Conservation (phyloP, 495 filamentous ascomycete genomes). For the Aspergillus wentii region DNA sequence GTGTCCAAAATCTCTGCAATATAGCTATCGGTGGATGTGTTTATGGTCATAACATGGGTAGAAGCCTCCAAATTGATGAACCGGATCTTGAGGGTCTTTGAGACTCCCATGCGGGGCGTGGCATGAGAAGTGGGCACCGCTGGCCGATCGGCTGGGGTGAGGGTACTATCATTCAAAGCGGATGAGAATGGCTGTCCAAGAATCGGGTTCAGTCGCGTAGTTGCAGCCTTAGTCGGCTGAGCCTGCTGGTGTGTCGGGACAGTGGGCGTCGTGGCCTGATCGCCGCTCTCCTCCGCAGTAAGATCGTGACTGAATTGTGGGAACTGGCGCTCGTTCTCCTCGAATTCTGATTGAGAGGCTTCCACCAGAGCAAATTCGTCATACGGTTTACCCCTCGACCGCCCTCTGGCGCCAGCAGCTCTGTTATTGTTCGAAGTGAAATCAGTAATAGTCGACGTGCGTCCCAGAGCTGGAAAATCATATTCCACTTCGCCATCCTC, state of each 20-base stretch:
- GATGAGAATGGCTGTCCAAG: constrained; percentile 46
- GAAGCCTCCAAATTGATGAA: constrained; percentile 68
- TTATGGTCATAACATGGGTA: constrained; percentile 60
- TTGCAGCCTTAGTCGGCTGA: constrained; percentile 21
- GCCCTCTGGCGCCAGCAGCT: constrained; percentile 53
- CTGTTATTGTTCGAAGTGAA: constrained; percentile 90
- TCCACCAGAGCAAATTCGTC: constrained; percentile 91
- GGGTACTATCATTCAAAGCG: constrained; percentile 49
- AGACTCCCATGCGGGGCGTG: constrained; percentile 66
- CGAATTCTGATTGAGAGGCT: constrained; percentile 70
- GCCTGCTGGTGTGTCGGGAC: constrained; percentile 33
- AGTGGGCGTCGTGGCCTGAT: constrained; percentile 35
- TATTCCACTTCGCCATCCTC: constrained; percentile 94
- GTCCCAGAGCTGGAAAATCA: constrained; percentile 83
- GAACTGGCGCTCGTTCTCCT: constrained; percentile 70
- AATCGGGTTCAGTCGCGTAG: constrained; percentile 52
- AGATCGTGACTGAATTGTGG: constrained; percentile 63
- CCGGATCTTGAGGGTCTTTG: constrained; percentile 81
- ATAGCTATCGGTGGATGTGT: constrained; percentile 89
- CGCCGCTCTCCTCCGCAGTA: constrained; percentile 34
- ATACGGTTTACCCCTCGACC: constrained; percentile 76
- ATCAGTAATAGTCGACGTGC: constrained; percentile 72
- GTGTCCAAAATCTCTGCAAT: constrained; percentile 87
- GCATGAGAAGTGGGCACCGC: constrained; percentile 50
- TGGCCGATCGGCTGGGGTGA: constrained; percentile 61